Evolutionary conservation across 106 monocot genomes (phyloP), one percentile per base, ranked within the genome.

Genomic region (Dendrobium officinale): DNA sequence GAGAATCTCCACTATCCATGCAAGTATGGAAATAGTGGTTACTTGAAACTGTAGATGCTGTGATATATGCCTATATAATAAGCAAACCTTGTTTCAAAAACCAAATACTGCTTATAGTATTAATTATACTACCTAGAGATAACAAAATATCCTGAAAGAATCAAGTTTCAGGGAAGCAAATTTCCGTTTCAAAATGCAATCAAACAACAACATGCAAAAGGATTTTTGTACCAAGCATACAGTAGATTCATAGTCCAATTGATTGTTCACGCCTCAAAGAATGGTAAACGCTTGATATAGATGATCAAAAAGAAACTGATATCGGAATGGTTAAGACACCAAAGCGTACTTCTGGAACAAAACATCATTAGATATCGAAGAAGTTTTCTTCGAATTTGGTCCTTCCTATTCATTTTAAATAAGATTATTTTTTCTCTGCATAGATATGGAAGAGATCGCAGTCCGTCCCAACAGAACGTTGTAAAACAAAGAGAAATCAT

Each of bases 1-100:
- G 70, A 70, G 70, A 16, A n/a, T 74, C 42, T 74, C 18, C 43
- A 44, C 20, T 74, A 42, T 74, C 74, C 74, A 74, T 74, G 74
- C 13, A 74, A n/a, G n/a, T 74, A 74, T 43, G 42, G 8, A 74
- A 44, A 10, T 42, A 43, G 18, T 2, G 20, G 43, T 74, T 19
- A 16, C 40, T n/a, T 33, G 16, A 37, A 5, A 4, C 16, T 2
- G 9, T 29, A 37, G 5, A 11, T 33, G 33, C 4, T 70, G 40
- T 33, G 15, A 16, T 5, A 24, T 33, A 37, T 70, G 33, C 70
- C 70, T 70, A 70, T 17, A 70, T 15, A 37, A 37, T 70, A 70
- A 70, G 37, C 64, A 51, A 61, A n/a, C 0, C 16, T 13, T 70
- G 33, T 70, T 37, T 70, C 70, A 70, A 70, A 67, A 70, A 33